These are phyloP conservation scores for Fragilariopsis cylindrus DNA, from an alignment of 108 stramenopile species.

Conservation along the genomic window DNA sequence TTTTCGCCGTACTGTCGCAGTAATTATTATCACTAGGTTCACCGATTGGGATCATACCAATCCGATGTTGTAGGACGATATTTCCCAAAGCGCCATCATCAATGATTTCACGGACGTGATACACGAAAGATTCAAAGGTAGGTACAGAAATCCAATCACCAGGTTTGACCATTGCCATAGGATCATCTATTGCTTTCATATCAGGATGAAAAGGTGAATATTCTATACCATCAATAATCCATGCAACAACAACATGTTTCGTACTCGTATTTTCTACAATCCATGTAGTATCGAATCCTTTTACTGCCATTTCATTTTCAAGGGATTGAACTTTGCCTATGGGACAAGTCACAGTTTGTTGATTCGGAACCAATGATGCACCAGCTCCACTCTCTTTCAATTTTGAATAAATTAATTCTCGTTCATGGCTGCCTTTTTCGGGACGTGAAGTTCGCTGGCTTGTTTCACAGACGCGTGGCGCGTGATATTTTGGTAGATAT, in stretches of 20 bases:
- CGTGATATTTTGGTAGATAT: slow-evolving; percentile 18
- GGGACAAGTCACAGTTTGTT: slow-evolving; percentile 44
- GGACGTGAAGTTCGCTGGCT: slow-evolving; percentile 8
- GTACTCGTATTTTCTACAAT: slow-evolving; percentile 50
- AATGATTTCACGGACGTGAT: slow-evolving; percentile 43
- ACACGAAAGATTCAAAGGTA: slow-evolving; percentile 44
- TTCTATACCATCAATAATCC: slow-evolving; percentile 43
- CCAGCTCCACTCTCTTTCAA: slow-evolving; percentile 22
- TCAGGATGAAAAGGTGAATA: slow-evolving; percentile 41
- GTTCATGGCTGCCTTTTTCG: slow-evolving; percentile 6
- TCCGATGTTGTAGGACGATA: slow-evolving; percentile 52
- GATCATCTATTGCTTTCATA: slow-evolving; percentile 39
- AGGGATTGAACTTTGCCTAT: slow-evolving; percentile 24
- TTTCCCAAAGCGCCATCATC: slow-evolving; percentile 30
- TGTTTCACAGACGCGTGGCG: slow-evolving; percentile 19
- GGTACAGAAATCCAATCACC: slow-evolving; percentile 30
- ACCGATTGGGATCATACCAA: slow-evolving; percentile 44
- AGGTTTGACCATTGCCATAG: slow-evolving; percentile 37
- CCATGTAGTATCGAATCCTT: slow-evolving; percentile 54
- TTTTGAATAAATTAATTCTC: slow-evolving; percentile 17
- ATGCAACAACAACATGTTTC: slow-evolving; percentile 31
- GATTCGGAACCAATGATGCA: slow-evolving; percentile 44
- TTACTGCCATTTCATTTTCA: slow-evolving; percentile 27
- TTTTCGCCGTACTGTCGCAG: slow-evolving; percentile 27
- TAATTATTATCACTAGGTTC: slow-evolving; percentile 22